Percentiles rank a stretch among this genome's conserved stretches.
Evolutionary conservation across 345 rosid genomes (phyloP).

Genomic region (Excoecaria agallocha): DNA sequence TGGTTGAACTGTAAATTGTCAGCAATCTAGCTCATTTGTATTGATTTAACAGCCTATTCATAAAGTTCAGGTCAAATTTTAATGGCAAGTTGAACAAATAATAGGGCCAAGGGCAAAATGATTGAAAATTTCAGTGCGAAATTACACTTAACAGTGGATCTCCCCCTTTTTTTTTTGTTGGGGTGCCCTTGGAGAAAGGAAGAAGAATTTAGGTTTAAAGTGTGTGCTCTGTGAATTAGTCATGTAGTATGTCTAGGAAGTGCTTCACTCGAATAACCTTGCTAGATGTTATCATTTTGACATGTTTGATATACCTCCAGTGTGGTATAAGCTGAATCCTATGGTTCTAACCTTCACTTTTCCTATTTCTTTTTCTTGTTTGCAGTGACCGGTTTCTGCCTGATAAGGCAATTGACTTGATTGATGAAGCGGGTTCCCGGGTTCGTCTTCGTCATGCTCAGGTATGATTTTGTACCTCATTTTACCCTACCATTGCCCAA

Average conservation of each 20-base stretch:
- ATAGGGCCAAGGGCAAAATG: neutral
- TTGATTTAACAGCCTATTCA: neutral
- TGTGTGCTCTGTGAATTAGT: neutral
- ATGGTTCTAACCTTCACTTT: neutral
- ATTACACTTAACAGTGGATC: neutral
- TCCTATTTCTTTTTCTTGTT: neutral
- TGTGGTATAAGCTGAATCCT: neutral
- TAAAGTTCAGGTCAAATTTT: neutral
- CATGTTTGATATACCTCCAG: neutral
- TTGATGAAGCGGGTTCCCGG: constrained; percentile 99
- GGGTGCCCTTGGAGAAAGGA: neutral
- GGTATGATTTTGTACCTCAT: constrained; percentile 39
- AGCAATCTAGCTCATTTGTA: neutral
- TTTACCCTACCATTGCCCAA: neutral
- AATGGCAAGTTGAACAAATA: neutral
- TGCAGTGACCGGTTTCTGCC: constrained; percentile 96
- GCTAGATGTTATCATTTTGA: neutral
- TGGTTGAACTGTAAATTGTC: neutral
- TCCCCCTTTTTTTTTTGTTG: neutral
- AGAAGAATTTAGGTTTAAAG: neutral
- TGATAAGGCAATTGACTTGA: constrained; percentile 96
- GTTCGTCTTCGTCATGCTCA: constrained; percentile 94
- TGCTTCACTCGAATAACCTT: neutral
- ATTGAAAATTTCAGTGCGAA: neutral
- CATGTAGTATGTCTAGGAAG: neutral